Evolutionary conservation across 2,329 filamentous ascomycete species (phyloP), one percentile per base, ranked within the genome.

Genomic region (Pseudohalonectria lignicola): DNA sequence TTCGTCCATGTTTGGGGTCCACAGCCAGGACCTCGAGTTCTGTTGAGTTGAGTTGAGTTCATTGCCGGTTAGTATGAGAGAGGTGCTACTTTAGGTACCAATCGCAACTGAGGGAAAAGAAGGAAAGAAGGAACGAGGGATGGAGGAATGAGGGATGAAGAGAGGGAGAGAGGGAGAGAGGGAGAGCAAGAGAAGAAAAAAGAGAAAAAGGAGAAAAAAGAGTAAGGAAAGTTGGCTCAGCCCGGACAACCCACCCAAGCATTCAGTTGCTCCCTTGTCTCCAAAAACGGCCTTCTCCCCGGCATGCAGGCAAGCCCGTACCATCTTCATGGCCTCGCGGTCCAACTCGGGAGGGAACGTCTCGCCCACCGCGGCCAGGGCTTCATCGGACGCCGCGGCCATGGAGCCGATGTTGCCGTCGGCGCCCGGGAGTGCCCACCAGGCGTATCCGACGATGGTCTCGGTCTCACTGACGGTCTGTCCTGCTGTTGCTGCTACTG

Each of bases 1-100:
- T 45, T 13, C 52, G 42, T 4, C 53, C 43, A n/a, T 53, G 44
- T 3, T 32, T 12, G 0, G 52, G 50, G n/a, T 53, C 47, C 4
- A 54, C 39, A 2, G 41, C 40, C 2, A 55, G 41, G 8, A 44
- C 28, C 25, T 46, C 43, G 4, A 53, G 41, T 20, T 48, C 51
- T 55, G 11, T 3, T 6, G 31, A n/a, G 8, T 17, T n/a, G n/a
- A n/a, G n/a, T n/a, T n/a, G n/a, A n/a, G n/a, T n/a, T n/a, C n/a
- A n/a, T n/a, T n/a, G n/a, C n/a, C n/a, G n/a, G n/a, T n/a, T n/a
- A n/a, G n/a, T n/a, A n/a, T n/a, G n/a, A n/a, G n/a, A 28, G n/a
- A n/a, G 9, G 9, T 9, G 25, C n/a, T 9, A 9, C 25, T n/a
- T 9, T n/a, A n/a, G n/a, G n/a, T n/a, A n/a, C n/a, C n/a, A n/a